These are phyloP conservation scores for Hordeum pubiflorum DNA, from an alignment of 202 grass and related monocot species.

Conservation along the genomic window DNA sequence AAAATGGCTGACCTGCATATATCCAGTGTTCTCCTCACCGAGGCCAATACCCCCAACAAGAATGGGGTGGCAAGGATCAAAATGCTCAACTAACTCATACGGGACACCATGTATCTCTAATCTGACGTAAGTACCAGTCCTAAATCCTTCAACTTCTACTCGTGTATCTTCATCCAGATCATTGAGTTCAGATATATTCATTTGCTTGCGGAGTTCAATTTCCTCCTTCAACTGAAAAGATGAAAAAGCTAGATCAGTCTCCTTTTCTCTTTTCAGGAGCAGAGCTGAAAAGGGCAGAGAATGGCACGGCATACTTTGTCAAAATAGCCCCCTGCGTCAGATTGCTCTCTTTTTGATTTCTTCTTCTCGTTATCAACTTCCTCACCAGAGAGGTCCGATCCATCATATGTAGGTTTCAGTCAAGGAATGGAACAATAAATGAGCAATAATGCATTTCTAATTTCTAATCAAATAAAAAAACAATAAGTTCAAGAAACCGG, in stretches of 20 bases:
- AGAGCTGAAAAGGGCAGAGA: slow-evolving; percentile 15
- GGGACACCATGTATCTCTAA: slow-evolving; percentile 88
- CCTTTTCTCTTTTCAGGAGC: background rate
- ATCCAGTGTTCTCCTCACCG: slow-evolving; percentile 85
- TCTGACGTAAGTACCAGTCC: slow-evolving; percentile 79
- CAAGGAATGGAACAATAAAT: slow-evolving; percentile 41
- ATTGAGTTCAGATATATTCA: slow-evolving; percentile 80
- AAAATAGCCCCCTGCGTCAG: slow-evolving; percentile 58
- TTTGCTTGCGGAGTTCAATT: slow-evolving; percentile 76
- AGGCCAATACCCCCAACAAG: slow-evolving; percentile 85
- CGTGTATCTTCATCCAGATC: slow-evolving; percentile 82
- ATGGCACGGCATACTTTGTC: slow-evolving; percentile 61
- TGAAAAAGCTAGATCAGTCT: background rate
- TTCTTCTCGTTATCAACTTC: slow-evolving; percentile 54
- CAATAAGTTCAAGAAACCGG: background rate
- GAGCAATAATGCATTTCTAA: background rate
- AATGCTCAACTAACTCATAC: slow-evolving; percentile 90
- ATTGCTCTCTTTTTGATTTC: slow-evolving; percentile 52
- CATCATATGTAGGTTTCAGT: slow-evolving; percentile 75
- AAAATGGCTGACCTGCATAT: slow-evolving; percentile 68
- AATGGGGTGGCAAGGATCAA: slow-evolving; percentile 79
- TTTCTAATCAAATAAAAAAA: background rate
- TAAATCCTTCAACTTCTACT: slow-evolving; percentile 87
- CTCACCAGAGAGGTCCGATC: slow-evolving; percentile 51
- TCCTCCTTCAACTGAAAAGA: slow-evolving; percentile 78